Conservation (phyloP, 768 basidiomycete species). For the Leucocoprinus sp. region DNA sequence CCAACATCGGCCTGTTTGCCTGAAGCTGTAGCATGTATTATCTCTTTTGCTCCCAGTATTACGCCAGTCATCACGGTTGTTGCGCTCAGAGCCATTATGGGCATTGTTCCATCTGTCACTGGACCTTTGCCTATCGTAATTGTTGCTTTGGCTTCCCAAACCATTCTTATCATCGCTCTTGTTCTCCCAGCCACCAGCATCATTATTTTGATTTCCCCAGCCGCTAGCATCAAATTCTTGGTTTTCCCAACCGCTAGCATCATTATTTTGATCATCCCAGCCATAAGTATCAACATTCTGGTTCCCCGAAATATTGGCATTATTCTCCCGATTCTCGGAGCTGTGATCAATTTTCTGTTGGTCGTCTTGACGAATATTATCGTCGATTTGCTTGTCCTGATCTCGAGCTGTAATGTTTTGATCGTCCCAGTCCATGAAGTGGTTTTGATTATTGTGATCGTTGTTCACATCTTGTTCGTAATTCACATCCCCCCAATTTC, state of each 20-base stretch:
- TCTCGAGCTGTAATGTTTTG: not conserved
- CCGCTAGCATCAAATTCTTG: not conserved
- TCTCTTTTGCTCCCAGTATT: not conserved
- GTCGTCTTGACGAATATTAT: not conserved
- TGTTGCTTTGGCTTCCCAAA: slow-evolving; percentile 10
- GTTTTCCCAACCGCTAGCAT: slow-evolving; percentile 4
- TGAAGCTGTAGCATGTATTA: not conserved
- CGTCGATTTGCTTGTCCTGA: not conserved
- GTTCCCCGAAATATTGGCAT: not conserved
- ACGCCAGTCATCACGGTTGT: not conserved
- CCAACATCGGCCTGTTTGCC: slow-evolving; percentile 13
- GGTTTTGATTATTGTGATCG: not conserved
- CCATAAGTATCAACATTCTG: not conserved
- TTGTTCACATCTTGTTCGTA: not conserved
- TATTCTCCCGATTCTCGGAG: too few relatives aligned
- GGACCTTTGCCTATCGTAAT: slow-evolving; percentile 4
- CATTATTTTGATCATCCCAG: slow-evolving; percentile 8
- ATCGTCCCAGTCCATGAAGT: not conserved
- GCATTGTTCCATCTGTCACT: not conserved
- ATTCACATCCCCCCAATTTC: not conserved
- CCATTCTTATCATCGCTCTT: slow-evolving; percentile 8
- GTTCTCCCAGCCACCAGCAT: slow-evolving; percentile 1
- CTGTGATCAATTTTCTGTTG: not conserved
- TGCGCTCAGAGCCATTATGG: not conserved
- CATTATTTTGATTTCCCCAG: slow-evolving; percentile 1